phyloP scores from a whole-genome alignment of 2,329 filamentous ascomycete genomes.

The Gnomoniopsis smithogilvyi region DNA sequence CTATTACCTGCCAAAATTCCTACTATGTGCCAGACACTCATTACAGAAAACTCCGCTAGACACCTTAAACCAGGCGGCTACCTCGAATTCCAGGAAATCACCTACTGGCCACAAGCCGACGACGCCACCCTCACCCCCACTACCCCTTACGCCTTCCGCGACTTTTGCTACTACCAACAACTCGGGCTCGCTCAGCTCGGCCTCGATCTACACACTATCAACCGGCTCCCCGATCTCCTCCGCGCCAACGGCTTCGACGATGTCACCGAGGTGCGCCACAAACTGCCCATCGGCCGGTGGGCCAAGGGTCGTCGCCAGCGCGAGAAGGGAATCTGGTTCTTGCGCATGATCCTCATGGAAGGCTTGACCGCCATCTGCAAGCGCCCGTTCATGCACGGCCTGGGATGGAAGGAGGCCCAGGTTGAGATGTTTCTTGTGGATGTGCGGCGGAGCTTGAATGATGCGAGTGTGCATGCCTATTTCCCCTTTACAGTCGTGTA shows the following conservation, averaged over 20 bases:
- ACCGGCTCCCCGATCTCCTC: constrained; percentile 33
- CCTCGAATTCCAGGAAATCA: constrained; percentile 47
- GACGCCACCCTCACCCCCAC: constrained; percentile 37
- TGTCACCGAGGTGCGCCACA: constrained; percentile 32
- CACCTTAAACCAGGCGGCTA: constrained; percentile 51
- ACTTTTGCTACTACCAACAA: constrained; percentile 40
- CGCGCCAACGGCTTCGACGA: constrained; percentile 38
- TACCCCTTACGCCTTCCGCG: constrained; percentile 43
- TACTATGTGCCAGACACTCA: no score
- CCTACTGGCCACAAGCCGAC: constrained; percentile 39
- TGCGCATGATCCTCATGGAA: constrained; percentile 38
- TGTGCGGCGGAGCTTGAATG: constrained; percentile 30
- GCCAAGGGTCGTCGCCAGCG: constrained; percentile 38
- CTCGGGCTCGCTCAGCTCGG: constrained; percentile 39
- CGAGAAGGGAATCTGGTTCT: constrained; percentile 40
- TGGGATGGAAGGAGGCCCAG: constrained; percentile 32
- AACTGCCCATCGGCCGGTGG: constrained; percentile 49
- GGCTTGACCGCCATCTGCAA: constrained; percentile 28
- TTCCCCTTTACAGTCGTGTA: constrained; percentile 29
- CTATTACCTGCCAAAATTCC: not conserved
- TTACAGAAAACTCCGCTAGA: constrained; percentile 24
- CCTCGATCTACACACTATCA: constrained; percentile 39
- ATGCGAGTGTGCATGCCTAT: constrained; percentile 27
- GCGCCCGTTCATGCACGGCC: constrained; percentile 27
- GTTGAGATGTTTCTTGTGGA: constrained; percentile 35